Conservation (phyloP, 73 alveolate genomes). For the Paramecium pentaurelia region DNA sequence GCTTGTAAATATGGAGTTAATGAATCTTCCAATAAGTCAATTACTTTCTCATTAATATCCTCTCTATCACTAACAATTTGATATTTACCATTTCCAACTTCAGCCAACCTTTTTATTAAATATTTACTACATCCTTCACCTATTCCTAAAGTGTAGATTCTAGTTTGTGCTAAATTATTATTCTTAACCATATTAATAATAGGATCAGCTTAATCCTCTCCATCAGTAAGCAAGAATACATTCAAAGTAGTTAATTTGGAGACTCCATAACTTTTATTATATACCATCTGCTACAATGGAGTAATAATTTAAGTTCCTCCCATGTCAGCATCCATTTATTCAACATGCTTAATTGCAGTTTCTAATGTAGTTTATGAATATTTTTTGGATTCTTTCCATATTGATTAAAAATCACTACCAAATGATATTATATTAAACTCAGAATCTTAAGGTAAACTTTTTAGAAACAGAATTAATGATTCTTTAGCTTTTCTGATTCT, state of each 20-base stretch:
- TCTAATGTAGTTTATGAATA: slow-evolving; percentile 66
- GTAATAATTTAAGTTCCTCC: slow-evolving; percentile 91
- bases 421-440: slow-evolving; percentile 72
- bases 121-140: slow-evolving; percentile 66
- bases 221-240: slow-evolving; percentile 95
- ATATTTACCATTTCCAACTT: slow-evolving; percentile 74
- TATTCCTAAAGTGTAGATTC: slow-evolving; percentile 67
- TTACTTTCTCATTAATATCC: slow-evolving; percentile 63
- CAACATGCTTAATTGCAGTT: slow-evolving; percentile 35
- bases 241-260: slow-evolving; percentile 13
- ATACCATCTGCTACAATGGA: slow-evolving; percentile 64
- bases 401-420: slow-evolving; percentile 55
- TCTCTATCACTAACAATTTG: slow-evolving; percentile 57
- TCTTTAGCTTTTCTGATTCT: slow-evolving; percentile 75
- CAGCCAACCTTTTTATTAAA: slow-evolving; percentile 64
- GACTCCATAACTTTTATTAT: neutral
- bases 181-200: slow-evolving; percentile 67
- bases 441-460: slow-evolving; percentile 74
- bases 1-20: slow-evolving; percentile 62
- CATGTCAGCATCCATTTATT: slow-evolving; percentile 61
- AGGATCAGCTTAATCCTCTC: slow-evolving; percentile 81
- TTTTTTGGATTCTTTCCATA: slow-evolving; percentile 63
- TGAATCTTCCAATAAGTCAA: slow-evolving; percentile 63
- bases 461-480: slow-evolving; percentile 73
- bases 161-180: slow-evolving; percentile 51